Conservation (phyloP, 2,329 filamentous ascomycete species). For the Fusarium staphyleae region DNA sequence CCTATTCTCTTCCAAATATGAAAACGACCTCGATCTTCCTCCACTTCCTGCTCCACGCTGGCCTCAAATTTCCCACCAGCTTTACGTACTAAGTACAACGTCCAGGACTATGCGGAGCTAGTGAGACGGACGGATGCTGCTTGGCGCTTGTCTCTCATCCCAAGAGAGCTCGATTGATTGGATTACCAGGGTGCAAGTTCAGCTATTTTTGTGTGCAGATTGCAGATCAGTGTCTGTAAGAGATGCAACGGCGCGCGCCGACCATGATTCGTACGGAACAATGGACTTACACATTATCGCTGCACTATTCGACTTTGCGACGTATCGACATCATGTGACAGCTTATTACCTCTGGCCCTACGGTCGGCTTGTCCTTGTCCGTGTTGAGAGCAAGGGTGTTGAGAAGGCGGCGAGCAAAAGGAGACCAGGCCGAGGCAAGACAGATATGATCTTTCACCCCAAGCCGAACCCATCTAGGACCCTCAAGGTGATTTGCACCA, state of each 20-base stretch:
- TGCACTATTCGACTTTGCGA: slow-evolving; percentile 14
- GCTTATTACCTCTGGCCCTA: background rate
- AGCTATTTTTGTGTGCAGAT: slow-evolving; percentile 16
- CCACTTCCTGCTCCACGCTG: background rate
- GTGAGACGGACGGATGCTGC: background rate
- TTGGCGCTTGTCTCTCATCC: slow-evolving; percentile 5
- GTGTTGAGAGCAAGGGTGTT: slow-evolving; percentile 8
- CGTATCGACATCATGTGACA: slow-evolving; percentile 18
- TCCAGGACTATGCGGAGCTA: background rate
- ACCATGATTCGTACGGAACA: slow-evolving; percentile 25
- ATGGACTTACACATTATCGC: slow-evolving; percentile 1
- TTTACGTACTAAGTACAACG: background rate
- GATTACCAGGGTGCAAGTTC: background rate
- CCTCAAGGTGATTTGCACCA: slow-evolving; percentile 7
- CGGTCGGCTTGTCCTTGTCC: slow-evolving; percentile 6
- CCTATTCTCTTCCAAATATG: background rate
- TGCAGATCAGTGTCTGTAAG: slow-evolving; percentile 14
- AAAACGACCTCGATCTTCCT: background rate
- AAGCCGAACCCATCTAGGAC: background rate
- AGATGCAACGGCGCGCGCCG: slow-evolving; percentile 15
- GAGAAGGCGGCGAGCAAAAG: slow-evolving; percentile 1
- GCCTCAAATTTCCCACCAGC: background rate
- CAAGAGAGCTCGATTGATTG: background rate
- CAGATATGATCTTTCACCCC: background rate
- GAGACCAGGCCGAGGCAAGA: slow-evolving; percentile 1